A percentile compares a stretch with the other conserved stretches of the same genome.
Evolutionary conservation across 108 stramenopile species (phyloP).

Genomic region (Schizochytrium sp.): DNA sequence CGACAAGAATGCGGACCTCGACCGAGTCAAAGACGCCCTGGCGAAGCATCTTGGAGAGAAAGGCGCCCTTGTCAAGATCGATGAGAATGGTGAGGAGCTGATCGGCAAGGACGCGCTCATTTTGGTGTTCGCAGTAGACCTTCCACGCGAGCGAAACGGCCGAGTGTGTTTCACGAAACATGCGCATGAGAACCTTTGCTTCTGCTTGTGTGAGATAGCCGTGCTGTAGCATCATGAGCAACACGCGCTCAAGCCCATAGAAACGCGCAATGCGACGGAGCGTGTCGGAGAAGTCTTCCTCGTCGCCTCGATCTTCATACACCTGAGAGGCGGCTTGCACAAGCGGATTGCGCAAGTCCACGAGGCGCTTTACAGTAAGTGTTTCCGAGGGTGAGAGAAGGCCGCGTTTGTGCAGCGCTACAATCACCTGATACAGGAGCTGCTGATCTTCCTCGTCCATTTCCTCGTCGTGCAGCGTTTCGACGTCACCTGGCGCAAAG

Average conservation of each 20-base stretch:
- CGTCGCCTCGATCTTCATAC: background rate
- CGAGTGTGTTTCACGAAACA: background rate
- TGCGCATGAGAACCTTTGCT: background rate
- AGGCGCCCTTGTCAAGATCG: background rate
- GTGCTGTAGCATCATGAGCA: background rate
- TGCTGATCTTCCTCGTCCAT: background rate
- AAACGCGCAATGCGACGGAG: background rate
- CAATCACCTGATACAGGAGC: constrained; percentile 5
- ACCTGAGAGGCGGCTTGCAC: constrained; percentile 6
- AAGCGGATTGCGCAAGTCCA: background rate
- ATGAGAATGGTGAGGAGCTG: constrained; percentile 8
- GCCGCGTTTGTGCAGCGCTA: background rate
- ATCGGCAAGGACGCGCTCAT: background rate
- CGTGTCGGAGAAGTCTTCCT: constrained; percentile 8
- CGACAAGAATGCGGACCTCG: background rate
- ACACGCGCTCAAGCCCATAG: background rate
- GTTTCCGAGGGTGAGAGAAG: background rate
- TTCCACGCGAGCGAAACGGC: background rate
- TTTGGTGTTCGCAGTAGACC: background rate
- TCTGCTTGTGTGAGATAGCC: background rate
- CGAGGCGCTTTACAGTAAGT: background rate
- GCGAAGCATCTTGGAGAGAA: background rate
- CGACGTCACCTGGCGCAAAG: background rate
- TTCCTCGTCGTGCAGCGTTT: background rate
- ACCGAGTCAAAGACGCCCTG: background rate